Evolutionary conservation across 2,329 filamentous ascomycete genomes (phyloP).

Genomic region (Trichoderma koningiopsis): DNA sequence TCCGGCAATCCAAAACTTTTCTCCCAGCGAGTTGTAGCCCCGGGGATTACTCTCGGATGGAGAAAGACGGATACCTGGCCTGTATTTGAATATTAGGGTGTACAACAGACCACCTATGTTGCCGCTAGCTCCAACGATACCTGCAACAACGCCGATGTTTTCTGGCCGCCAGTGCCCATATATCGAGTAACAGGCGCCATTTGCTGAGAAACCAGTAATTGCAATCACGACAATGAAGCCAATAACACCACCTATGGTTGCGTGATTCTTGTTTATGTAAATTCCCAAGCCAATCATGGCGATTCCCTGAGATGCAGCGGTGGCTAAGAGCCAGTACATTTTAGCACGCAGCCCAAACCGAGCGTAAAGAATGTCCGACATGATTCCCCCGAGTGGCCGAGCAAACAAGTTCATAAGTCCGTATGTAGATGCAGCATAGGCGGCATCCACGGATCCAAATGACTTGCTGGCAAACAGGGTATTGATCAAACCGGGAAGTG

Average conservation of each 20-base stretch:
- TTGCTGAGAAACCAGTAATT: constrained; percentile 81
- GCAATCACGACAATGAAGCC: constrained; percentile 76
- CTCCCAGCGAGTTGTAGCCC: constrained; percentile 1
- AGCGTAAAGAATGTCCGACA: constrained; percentile 55
- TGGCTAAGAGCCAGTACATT: constrained; percentile 50
- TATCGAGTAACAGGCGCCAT: constrained; percentile 83
- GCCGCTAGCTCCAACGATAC: constrained; percentile 75
- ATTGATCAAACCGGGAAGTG: constrained; percentile 60
- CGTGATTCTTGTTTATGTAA: constrained; percentile 57
- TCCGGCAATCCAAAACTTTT: constrained; percentile 17
- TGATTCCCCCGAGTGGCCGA: constrained; percentile 65
- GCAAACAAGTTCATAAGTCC: constrained; percentile 72
- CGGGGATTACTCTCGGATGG: background rate
- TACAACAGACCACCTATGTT: constrained; percentile 87
- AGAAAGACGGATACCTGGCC: background rate
- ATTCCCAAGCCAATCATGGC: constrained; percentile 62
- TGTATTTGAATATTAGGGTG: constrained; percentile 66
- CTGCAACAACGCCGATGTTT: constrained; percentile 78
- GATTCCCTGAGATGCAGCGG: constrained; percentile 64
- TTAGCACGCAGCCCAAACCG: constrained; percentile 40
- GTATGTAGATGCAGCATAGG: constrained; percentile 57
- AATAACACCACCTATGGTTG: constrained; percentile 64
- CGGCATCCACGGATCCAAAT: constrained; percentile 61
- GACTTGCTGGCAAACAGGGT: constrained; percentile 61
- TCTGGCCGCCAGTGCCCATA: constrained; percentile 84